Evolutionary conservation across 176 grass and related monocot genomes (phyloP).

Genomic region (Carex myosuroides): DNA sequence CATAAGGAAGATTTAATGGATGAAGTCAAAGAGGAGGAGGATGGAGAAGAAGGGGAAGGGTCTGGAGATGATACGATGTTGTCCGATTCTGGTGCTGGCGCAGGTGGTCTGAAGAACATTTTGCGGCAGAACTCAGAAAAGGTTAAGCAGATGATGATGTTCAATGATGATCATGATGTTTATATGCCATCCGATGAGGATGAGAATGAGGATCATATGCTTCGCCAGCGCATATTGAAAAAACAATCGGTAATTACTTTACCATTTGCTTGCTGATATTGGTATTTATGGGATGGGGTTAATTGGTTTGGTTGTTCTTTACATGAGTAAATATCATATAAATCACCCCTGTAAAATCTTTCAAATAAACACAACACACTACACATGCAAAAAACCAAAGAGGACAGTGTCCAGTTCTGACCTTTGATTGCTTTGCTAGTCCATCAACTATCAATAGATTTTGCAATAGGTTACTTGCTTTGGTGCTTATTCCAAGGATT

Average conservation of each 20-base stretch:
- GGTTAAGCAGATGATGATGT: constrained; percentile 92
- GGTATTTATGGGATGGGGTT: not conserved
- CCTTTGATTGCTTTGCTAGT: not conserved
- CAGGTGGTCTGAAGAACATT: constrained; percentile 32
- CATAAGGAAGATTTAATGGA: constrained; percentile 44
- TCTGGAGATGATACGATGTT: constrained; percentile 43
- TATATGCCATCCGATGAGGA: constrained; percentile 88
- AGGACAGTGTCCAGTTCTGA: not conserved
- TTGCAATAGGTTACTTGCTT: not conserved
- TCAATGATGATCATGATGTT: constrained; percentile 68
- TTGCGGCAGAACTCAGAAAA: constrained; percentile 54
- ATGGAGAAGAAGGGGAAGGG: constrained; percentile 34
- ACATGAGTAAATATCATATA: not conserved
- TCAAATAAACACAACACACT: not conserved
- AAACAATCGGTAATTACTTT: constrained; percentile 47
- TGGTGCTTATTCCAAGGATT: not conserved
- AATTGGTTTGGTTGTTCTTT: not conserved
- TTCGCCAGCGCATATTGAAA: constrained; percentile 47
- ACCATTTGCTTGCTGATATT: not conserved
- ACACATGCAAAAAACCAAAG: not conserved
- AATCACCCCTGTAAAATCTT: not conserved
- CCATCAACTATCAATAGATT: not conserved
- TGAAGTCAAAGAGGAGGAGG: constrained; percentile 52
- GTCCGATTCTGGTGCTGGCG: constrained; percentile 27
- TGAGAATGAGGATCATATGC: constrained; percentile 71